Conservation (phyloP, 176 grass and related monocot genomes). For the Urochloa ruziziensis region DNA sequence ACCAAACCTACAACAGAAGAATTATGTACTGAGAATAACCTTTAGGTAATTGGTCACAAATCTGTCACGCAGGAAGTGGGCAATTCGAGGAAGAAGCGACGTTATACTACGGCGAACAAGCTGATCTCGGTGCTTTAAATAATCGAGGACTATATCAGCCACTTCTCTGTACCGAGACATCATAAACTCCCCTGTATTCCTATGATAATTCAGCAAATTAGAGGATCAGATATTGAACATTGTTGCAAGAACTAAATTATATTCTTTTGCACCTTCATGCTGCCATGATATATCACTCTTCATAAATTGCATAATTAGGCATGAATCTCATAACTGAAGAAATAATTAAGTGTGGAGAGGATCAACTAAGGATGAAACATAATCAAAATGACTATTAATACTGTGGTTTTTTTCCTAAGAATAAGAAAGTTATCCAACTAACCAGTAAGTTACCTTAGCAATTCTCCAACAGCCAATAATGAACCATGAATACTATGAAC, state of each 20-base stretch:
- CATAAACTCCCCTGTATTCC: slow-evolving; percentile 99
- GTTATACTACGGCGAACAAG: slow-evolving; percentile 99
- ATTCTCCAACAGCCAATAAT: slow-evolving; percentile 92
- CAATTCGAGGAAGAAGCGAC: slow-evolving; percentile 98
- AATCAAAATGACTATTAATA: background rate
- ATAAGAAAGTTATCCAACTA: background rate
- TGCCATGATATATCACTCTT: background rate
- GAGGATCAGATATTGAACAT: slow-evolving; percentile 12
- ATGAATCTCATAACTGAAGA: slow-evolving; percentile 20
- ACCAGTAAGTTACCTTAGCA: slow-evolving; percentile 65
- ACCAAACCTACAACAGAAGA: background rate
- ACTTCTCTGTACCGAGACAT: slow-evolving; percentile 99
- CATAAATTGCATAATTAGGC: slow-evolving; percentile 3
- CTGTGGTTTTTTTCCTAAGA: background rate
- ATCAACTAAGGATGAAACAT: slow-evolving; percentile 10
- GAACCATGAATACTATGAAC: slow-evolving; percentile 99
- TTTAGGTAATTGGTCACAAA: slow-evolving; percentile 97
- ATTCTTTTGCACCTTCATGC: background rate
- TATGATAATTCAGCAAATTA: slow-evolving; percentile 39
- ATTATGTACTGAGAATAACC: slow-evolving; percentile 50
- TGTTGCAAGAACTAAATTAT: slow-evolving; percentile 10
- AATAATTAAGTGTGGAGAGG: slow-evolving; percentile 8
- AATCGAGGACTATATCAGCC: slow-evolving; percentile 95
- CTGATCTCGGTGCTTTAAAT: slow-evolving; percentile 83
- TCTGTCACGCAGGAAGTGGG: slow-evolving; percentile 96